Evolutionary conservation across 805 yeast species (phyloP).

Genomic region (Lachancea nothofagi): DNA sequence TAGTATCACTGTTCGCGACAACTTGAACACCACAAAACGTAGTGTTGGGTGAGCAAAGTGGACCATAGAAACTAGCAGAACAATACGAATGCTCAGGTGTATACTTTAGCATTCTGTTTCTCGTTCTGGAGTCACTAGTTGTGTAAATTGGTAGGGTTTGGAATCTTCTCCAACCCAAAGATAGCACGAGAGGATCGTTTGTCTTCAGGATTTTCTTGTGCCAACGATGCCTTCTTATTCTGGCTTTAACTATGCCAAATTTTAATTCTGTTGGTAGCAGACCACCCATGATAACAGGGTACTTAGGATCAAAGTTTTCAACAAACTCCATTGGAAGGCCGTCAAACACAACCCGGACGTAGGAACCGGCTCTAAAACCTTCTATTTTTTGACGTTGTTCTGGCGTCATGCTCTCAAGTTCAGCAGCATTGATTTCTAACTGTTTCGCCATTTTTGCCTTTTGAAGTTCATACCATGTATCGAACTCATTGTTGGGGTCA

Average conservation of each 20-base stretch:
- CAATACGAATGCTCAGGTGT: slow-evolving; percentile 98
- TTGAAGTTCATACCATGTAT: slow-evolving; percentile 96
- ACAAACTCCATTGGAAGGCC: slow-evolving; percentile 84
- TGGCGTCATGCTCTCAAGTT: slow-evolving; percentile 64
- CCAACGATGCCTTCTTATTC: slow-evolving; percentile 98
- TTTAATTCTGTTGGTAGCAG: slow-evolving; percentile 83
- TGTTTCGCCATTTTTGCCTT: slow-evolving; percentile 97
- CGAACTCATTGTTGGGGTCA: slow-evolving; percentile 80
- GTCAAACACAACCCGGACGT: slow-evolving; percentile 83
- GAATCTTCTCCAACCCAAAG: slow-evolving; percentile 97
- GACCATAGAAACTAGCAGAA: slow-evolving; percentile 94
- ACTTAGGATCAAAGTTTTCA: slow-evolving; percentile 77
- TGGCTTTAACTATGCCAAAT: slow-evolving; percentile 86
- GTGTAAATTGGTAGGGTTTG: slow-evolving; percentile 95
- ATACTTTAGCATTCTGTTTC: slow-evolving; percentile 95
- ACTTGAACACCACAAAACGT: slow-evolving; percentile 94
- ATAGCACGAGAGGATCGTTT: slow-evolving; percentile 89
- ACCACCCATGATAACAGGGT: slow-evolving; percentile 88
- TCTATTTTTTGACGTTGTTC: slow-evolving; percentile 77
- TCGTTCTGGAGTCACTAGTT: slow-evolving; percentile 93
- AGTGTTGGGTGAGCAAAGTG: slow-evolving; percentile 93
- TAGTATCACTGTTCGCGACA: slow-evolving; percentile 76
- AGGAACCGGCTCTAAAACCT: slow-evolving; percentile 90
- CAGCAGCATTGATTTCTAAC: slow-evolving; percentile 84
- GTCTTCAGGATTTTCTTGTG: slow-evolving; percentile 92